phyloP scores from a whole-genome alignment of 306 rosid genomes.

The Rosa multiflora region DNA sequence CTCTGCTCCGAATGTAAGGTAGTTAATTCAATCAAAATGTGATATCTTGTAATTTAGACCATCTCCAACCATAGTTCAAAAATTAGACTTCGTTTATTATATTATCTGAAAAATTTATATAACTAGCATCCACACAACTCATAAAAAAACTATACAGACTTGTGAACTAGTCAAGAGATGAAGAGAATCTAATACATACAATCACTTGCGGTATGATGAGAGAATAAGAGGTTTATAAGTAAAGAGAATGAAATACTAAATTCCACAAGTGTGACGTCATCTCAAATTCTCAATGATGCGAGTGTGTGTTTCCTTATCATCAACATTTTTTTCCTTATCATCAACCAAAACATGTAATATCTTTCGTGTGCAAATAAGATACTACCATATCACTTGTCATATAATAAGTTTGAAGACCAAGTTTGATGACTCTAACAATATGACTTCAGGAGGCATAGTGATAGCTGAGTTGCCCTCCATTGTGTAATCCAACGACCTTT shows the following conservation, averaged over 20 bases:
- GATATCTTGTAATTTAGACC: too few species aligned
- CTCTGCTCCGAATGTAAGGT: too few species aligned
- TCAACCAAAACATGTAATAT: neutral
- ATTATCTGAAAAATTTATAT: too few species aligned
- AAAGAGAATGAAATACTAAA: neutral
- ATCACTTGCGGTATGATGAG: too few species aligned
- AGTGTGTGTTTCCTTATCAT: neutral
- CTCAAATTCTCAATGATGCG: neutral
- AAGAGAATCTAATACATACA: too few species aligned
- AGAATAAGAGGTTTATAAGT: neutral
- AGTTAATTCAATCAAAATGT: too few species aligned
- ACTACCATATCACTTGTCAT: neutral
- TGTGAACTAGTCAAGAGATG: too few species aligned
- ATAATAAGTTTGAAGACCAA: neutral
- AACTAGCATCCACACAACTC: too few species aligned
- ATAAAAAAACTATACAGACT: too few species aligned
- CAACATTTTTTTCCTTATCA: neutral
- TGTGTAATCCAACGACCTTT: neutral
- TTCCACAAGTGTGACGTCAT: neutral
- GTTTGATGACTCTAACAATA: neutral
- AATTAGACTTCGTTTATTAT: too few species aligned
- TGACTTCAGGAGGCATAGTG: neutral
- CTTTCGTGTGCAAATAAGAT: neutral
- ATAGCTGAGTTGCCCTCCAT: neutral
- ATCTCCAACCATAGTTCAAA: too few species aligned